A percentile compares a stretch with the other conserved stretches of the same genome.
phyloP scores from a whole-genome alignment of 257 asterid species.

The Perilla frutescens region DNA sequence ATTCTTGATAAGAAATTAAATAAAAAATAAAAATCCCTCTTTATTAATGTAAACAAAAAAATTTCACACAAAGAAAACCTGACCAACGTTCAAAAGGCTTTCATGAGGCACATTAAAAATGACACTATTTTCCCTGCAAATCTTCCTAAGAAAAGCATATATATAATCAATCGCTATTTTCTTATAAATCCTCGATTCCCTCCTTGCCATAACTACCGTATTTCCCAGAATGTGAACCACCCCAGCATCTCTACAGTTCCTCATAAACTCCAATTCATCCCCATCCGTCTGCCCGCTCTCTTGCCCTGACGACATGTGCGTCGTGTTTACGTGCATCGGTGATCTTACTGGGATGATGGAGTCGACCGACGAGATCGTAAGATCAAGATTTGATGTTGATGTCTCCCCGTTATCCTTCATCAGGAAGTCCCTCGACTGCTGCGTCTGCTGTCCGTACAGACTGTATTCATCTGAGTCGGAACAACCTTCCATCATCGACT shows the following conservation, averaged over 20 bases:
- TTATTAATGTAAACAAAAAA: not conserved
- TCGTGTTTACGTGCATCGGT: conserved; percentile 46
- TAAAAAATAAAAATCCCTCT: not conserved
- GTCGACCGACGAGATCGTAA: conserved; percentile 65
- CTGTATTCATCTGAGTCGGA: conserved; percentile 93
- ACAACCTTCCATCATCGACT: conserved; percentile 96
- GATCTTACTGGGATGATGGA: conserved; percentile 69
- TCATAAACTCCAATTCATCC: conserved; percentile 81
- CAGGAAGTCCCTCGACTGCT: conserved; percentile 52
- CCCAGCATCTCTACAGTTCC: conserved; percentile 79
- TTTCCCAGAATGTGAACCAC: conserved; percentile 97
- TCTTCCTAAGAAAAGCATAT: conserved; percentile 92
- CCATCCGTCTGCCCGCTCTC: conserved; percentile 68
- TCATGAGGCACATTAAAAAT: conserved; percentile 96
- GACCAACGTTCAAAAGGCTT: conserved; percentile 94
- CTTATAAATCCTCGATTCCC: conserved; percentile 75
- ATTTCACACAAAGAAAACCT: conserved; percentile 75
- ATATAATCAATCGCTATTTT: conserved; percentile 84
- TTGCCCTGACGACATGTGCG: conserved; percentile 54
- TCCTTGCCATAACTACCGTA: conserved; percentile 79
- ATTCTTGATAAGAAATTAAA: too few species aligned
- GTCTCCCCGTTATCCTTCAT: conserved; percentile 45
- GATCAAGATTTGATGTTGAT: conserved; percentile 45
- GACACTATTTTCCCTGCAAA: conserved; percentile 97
- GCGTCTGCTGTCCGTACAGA: conserved; percentile 73